Conservation (phyloP, 768 basidiomycete genomes). For the Suillus ampliporus region DNA sequence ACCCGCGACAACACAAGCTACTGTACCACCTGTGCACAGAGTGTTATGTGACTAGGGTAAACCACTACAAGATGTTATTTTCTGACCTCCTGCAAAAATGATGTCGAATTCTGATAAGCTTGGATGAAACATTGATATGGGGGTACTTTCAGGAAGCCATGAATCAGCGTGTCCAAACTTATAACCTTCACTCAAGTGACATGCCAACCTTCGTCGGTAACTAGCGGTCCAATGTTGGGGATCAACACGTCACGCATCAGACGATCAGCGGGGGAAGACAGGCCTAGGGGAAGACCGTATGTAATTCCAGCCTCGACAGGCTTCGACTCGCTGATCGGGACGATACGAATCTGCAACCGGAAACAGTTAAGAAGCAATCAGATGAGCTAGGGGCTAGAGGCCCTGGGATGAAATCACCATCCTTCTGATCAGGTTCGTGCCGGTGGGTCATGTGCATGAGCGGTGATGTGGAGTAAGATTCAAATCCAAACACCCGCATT, state of each 20-base stretch:
- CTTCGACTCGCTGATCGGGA: too few relatives aligned
- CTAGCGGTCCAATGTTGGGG: not conserved
- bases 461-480: too few relatives aligned
- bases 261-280: too few relatives aligned
- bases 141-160: not conserved
- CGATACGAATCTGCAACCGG: too few relatives aligned
- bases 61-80: slow-evolving; percentile 6
- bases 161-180: not conserved
- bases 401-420: too few relatives aligned
- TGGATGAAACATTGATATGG: slow-evolving; percentile 5
- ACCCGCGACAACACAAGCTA: slow-evolving; percentile 40
- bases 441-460: too few relatives aligned
- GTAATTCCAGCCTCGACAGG: too few relatives aligned
- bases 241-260: not conserved
- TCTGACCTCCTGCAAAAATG: slow-evolving; percentile 61
- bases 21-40: slow-evolving; percentile 37
- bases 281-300: too few relatives aligned
- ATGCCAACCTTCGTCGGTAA: not conserved
- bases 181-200: not conserved
- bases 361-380: too few relatives aligned
- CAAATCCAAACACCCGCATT: too few relatives aligned
- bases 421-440: too few relatives aligned
- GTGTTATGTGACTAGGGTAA: not conserved
- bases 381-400: too few relatives aligned
- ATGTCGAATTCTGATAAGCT: slow-evolving; percentile 45